phyloP scores from a whole-genome alignment of 2,329 filamentous ascomycete genomes.

The Aureobasidium subglaciale region DNA sequence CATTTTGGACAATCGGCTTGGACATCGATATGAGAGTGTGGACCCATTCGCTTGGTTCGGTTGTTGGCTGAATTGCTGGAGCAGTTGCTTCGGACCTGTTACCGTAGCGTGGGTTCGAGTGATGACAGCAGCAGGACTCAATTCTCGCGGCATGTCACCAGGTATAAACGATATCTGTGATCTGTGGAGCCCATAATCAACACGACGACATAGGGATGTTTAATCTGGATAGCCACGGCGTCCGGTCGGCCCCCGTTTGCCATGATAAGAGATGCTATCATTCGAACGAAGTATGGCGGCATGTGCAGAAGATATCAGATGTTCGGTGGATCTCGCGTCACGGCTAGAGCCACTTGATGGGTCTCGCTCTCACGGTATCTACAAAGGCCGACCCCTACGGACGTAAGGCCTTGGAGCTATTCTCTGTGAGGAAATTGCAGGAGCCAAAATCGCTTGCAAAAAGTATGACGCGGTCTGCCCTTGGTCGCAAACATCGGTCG shows the following conservation, averaged over 20 bases:
- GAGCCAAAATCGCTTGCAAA: not conserved
- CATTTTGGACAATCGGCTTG: not conserved
- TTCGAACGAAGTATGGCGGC: too few relatives aligned
- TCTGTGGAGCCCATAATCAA: not conserved
- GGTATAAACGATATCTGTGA: not conserved
- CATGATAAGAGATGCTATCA: not conserved
- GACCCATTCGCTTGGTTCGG: slow-evolving; percentile 5
- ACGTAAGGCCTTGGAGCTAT: not conserved
- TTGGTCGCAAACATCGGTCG: not conserved
- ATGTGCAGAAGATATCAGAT: slow-evolving; percentile 1
- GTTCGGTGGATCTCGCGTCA: slow-evolving; percentile 3
- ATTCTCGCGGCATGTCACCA: not conserved
- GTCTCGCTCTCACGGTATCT: not conserved
- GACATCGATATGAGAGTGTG: not conserved
- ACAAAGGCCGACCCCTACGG: not conserved
- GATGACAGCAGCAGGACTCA: not conserved
- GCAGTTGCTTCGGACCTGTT: not conserved
- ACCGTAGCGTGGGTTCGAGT: not conserved
- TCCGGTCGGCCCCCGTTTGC: not conserved
- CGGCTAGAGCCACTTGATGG: not conserved
- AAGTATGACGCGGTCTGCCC: not conserved
- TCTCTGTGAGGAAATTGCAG: not conserved
- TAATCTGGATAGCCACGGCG: not conserved
- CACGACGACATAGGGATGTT: not conserved
- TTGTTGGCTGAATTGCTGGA: not conserved